Conservation (phyloP, 2,329 filamentous ascomycete species). For the Hirsutella rhossiliensis region DNA sequence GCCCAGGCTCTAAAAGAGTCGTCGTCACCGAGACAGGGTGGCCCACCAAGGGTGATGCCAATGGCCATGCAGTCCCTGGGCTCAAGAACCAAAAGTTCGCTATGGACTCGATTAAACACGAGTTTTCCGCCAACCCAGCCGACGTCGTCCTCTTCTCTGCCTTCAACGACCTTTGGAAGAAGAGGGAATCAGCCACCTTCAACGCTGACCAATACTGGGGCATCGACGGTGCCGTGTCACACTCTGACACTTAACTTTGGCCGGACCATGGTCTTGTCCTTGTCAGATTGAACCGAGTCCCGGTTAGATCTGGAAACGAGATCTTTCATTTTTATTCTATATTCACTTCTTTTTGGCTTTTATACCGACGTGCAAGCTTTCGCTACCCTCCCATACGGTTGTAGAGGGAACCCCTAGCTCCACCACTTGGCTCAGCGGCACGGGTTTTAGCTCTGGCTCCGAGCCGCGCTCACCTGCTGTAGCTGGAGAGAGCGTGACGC, state of each 20-base stretch:
- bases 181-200: slow-evolving; percentile 47
- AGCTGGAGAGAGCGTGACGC: too few relatives aligned
- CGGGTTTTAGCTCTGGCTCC: too few relatives aligned
- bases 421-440: too few relatives aligned
- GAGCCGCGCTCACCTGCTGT: too few relatives aligned
- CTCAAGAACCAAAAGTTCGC: slow-evolving; percentile 54
- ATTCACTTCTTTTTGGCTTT: too few relatives aligned
- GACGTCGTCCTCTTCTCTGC: slow-evolving; percentile 64
- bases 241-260: slow-evolving; percentile 6
- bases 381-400: too few relatives aligned
- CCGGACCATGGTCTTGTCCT: not conserved
- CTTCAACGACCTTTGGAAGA: slow-evolving; percentile 74
- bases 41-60: slow-evolving; percentile 57
- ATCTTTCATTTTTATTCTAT: too few relatives aligned
- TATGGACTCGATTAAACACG: slow-evolving; percentile 48
- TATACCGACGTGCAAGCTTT: too few relatives aligned
- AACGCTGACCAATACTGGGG: slow-evolving; percentile 72
- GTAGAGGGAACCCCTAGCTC: too few relatives aligned
- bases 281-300: not conserved
- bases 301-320: too few relatives aligned
- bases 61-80: slow-evolving; percentile 58
- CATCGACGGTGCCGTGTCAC: slow-evolving; percentile 27
- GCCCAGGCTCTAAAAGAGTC: slow-evolving; percentile 42
- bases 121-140: slow-evolving; percentile 37
- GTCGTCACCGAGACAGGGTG: slow-evolving; percentile 78